These are phyloP conservation scores for Monascus purpureus DNA, from an alignment of 495 filamentous ascomycete genomes.

Conservation along the genomic window DNA sequence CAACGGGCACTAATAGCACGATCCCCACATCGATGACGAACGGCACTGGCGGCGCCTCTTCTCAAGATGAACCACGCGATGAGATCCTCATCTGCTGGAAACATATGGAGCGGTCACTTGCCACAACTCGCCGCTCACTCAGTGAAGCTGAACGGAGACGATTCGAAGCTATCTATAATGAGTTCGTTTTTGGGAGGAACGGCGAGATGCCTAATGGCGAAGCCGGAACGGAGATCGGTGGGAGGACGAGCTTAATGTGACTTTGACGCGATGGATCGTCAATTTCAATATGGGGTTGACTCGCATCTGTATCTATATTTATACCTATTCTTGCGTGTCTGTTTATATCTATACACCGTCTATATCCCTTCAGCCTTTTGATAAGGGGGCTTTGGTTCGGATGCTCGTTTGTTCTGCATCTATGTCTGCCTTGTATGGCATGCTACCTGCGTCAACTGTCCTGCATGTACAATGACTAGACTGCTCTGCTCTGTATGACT, in stretches of 20 bases:
- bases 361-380: too few species aligned
- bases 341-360: too few species aligned
- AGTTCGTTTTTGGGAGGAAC: constrained; percentile 83
- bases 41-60: constrained; percentile 13
- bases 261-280: too few species aligned
- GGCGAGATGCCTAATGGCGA: constrained; percentile 92
- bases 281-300: too few species aligned
- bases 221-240: constrained; percentile 79
- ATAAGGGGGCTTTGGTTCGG: too few species aligned
- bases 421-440: too few species aligned
- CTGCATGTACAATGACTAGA: too few species aligned
- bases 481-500: too few species aligned
- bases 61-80: constrained; percentile 28
- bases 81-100: constrained; percentile 81
- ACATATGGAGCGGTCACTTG: constrained; percentile 65
- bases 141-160: constrained; percentile 57
- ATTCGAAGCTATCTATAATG: constrained; percentile 67
- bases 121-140: constrained; percentile 72
- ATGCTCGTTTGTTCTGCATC: too few species aligned
- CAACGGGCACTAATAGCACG: constrained; percentile 6
- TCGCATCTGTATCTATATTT: too few species aligned
- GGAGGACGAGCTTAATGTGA: constrained; percentile 86
- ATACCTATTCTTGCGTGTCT: too few species aligned
- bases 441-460: too few species aligned
- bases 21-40: constrained; percentile 7